Evolutionary conservation across 352 stramenopile species (phyloP).

Genomic region (Pythium myriotylum): DNA sequence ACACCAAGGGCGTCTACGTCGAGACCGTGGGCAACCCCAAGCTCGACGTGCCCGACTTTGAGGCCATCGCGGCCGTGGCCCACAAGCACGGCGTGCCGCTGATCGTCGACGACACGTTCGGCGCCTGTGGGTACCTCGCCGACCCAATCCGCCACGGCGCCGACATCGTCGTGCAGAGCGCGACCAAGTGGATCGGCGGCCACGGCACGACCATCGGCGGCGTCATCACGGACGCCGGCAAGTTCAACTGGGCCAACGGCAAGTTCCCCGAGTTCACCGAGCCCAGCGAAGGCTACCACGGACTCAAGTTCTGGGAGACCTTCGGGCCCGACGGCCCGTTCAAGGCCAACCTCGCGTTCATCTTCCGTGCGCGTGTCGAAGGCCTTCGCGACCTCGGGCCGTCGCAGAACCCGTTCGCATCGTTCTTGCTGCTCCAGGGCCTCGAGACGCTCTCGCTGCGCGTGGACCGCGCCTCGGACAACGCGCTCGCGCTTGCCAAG

Average conservation of each 20-base stretch:
- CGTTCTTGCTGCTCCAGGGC: slow-evolving; percentile 13
- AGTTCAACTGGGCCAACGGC: slow-evolving; percentile 14
- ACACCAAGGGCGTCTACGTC: slow-evolving; percentile 15
- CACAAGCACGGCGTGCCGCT: slow-evolving; percentile 14
- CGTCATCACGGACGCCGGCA: slow-evolving; percentile 13
- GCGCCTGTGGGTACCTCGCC: slow-evolving; percentile 7
- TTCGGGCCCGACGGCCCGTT: slow-evolving; percentile 11
- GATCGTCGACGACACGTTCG: slow-evolving; percentile 13
- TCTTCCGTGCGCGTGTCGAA: slow-evolving; percentile 13
- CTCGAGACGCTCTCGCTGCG: slow-evolving; percentile 15
- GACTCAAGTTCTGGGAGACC: slow-evolving; percentile 14
- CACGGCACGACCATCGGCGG: slow-evolving; percentile 13
- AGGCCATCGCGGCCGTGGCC: slow-evolving; percentile 9
- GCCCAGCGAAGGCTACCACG: slow-evolving; percentile 14
- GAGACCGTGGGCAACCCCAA: slow-evolving; percentile 16
- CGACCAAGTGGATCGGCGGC: slow-evolving; percentile 17
- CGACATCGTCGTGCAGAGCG: slow-evolving; percentile 14
- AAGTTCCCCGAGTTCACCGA: slow-evolving; percentile 16
- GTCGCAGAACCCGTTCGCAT: slow-evolving; percentile 10
- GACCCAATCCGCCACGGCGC: slow-evolving; percentile 13
- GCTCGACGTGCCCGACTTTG: slow-evolving; percentile 13
- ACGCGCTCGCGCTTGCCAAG: slow-evolving; percentile 5
- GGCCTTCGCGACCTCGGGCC: slow-evolving; percentile 8
- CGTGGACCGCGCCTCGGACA: slow-evolving; percentile 11
- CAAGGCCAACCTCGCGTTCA: slow-evolving; percentile 13